These are phyloP conservation scores for Exophiala mesophila DNA, from an alignment of 2,329 filamentous ascomycete species.

Conservation along the genomic window DNA sequence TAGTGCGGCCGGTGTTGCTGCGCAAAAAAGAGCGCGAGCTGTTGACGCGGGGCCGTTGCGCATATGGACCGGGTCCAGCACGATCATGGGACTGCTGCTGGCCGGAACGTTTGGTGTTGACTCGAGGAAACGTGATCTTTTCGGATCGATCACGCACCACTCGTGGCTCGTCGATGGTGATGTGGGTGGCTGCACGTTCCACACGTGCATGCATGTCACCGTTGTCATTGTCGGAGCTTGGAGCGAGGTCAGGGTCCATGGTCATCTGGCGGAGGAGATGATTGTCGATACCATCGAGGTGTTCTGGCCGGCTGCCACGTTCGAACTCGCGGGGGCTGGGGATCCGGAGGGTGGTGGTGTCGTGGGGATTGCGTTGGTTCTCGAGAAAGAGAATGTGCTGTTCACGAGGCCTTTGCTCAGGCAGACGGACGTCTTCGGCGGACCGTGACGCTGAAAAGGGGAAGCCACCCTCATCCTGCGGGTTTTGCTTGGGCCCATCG, in stretches of 20 bases:
- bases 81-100: conserved; percentile 12
- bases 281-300: conserved; percentile 46
- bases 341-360: conserved; percentile 74
- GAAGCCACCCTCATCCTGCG: conserved; percentile 42
- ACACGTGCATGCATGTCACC: conserved; percentile 3
- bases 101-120: conserved; percentile 19
- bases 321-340: conserved; percentile 90
- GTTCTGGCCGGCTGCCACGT: conserved; percentile 66
- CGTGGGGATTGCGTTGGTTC: conserved; percentile 69
- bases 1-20: conserved; percentile 41
- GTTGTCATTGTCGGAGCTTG: conserved; percentile 20
- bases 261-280: conserved; percentile 27
- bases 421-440: conserved; percentile 49
- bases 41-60: conserved; percentile 48
- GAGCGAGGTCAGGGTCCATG: conserved; percentile 13
- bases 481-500: background rate
- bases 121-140: conserved; percentile 16
- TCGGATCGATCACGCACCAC: conserved; percentile 36
- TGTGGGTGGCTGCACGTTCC: conserved; percentile 30
- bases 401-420: conserved; percentile 55
- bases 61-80: conserved; percentile 12
- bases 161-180: conserved; percentile 46
- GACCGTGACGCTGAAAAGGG: conserved; percentile 10
- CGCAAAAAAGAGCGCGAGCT: conserved; percentile 42
- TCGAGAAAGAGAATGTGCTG: conserved; percentile 86